Conservation (phyloP, 2,329 filamentous ascomycete species). For the Furcasterigmium furcatum region DNA sequence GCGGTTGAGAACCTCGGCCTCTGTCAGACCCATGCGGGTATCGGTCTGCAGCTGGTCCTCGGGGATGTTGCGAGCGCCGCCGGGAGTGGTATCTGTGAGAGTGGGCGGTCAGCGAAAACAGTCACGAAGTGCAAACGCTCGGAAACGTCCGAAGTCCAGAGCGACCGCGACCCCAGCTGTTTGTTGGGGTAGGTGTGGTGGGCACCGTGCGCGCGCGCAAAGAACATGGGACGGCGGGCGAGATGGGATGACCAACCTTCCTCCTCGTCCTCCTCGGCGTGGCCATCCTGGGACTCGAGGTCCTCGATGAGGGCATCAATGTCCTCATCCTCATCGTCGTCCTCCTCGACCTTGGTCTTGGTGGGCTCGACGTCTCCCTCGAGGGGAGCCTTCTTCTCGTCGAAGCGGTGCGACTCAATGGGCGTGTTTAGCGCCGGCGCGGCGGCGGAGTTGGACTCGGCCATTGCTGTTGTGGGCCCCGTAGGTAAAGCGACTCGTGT, state of each 20-base stretch:
- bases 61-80: constrained; percentile 60
- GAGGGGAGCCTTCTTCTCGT: constrained; percentile 54
- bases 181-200: background rate
- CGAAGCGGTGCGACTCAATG: constrained; percentile 62
- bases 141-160: background rate
- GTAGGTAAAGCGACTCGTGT: no score
- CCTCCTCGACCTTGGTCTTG: constrained; percentile 50
- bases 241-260: constrained; percentile 17
- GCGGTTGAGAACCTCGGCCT: constrained; percentile 60
- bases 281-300: constrained; percentile 77
- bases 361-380: constrained; percentile 20
- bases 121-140: background rate
- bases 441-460: constrained; percentile 48
- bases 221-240: background rate
- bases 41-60: constrained; percentile 79
- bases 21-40: constrained; percentile 67
- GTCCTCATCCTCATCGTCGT: constrained; percentile 73
- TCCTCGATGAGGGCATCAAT: constrained; percentile 86
- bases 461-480: constrained; percentile 39
- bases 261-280: constrained; percentile 61
- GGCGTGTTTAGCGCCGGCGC: constrained; percentile 59
- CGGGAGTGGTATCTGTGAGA: constrained; percentile 31
- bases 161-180: background rate
- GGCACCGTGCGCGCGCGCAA: no score
- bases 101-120: constrained; percentile 2